A percentile compares a stretch with the other conserved stretches of the same genome.
These are phyloP conservation scores for Cercis canadensis DNA, from an alignment of 306 rosid species.

Conservation along the genomic window DNA sequence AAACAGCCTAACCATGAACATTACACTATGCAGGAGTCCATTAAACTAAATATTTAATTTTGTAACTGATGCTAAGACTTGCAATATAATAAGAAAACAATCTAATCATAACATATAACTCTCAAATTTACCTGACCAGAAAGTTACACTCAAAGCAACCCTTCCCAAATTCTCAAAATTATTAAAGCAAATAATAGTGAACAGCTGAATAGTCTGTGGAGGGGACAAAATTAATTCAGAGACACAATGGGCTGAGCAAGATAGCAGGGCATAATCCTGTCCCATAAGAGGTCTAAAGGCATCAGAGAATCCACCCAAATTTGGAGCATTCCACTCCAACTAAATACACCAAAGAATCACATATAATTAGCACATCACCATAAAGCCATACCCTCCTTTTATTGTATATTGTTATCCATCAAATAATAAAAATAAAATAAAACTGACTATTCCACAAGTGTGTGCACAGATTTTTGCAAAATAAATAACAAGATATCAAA, in stretches of 20 bases:
- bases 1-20: no score
- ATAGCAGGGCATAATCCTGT: no score
- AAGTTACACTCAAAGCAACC: neutral
- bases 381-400: no score
- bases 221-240: no score
- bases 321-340: no score
- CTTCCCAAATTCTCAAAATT: neutral
- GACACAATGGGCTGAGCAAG: no score
- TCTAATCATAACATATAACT: neutral
- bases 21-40: neutral
- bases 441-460: neutral
- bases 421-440: no score
- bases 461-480: neutral
- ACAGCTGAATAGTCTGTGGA: neutral
- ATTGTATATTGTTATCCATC: no score
- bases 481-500: neutral
- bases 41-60: neutral
- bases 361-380: no score
- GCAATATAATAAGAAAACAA: neutral
- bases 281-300: no score
- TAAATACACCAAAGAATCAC: no score
- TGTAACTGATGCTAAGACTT: neutral
- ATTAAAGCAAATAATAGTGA: neutral
- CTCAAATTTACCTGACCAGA: neutral
- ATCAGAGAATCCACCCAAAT: no score